Conservation (phyloP, 305 asterid species). For the Solanum hybrid region DNA sequence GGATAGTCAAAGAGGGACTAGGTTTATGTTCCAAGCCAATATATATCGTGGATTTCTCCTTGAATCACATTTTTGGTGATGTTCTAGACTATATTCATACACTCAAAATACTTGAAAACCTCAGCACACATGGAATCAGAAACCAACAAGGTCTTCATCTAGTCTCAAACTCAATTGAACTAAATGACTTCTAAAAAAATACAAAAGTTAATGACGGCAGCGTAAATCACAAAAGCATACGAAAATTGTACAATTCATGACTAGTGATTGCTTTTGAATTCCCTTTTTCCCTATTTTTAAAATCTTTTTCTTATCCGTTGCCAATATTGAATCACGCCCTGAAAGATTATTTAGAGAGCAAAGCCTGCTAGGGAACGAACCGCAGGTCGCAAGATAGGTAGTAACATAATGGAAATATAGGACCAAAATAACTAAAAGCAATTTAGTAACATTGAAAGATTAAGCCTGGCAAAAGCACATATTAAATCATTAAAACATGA, state of each 20-base stretch:
- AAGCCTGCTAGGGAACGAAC: neutral
- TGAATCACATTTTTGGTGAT: too few relatives aligned
- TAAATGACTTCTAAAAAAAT: too few relatives aligned
- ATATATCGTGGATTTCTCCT: too few relatives aligned
- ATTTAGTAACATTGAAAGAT: neutral
- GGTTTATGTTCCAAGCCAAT: too few relatives aligned
- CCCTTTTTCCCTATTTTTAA: neutral
- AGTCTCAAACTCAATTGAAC: neutral
- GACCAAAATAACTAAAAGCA: neutral
- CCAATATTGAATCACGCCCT: neutral
- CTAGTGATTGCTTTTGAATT: neutral
- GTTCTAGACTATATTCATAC: too few relatives aligned
- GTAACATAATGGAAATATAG: neutral
- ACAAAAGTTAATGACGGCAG: neutral
- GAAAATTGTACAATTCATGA: neutral
- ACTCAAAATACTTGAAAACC: too few relatives aligned
- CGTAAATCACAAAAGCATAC: neutral
- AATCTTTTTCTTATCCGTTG: too few relatives aligned
- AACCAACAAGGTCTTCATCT: neutral
- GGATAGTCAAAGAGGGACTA: too few relatives aligned
- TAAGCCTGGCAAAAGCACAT: too few relatives aligned
- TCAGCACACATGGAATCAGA: too few relatives aligned
- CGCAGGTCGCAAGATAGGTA: neutral
- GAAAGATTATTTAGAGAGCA: too few relatives aligned
- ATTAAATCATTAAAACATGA: neutral